Conservation (phyloP, 495 filamentous ascomycete genomes). For the Penicillium cinerascens region DNA sequence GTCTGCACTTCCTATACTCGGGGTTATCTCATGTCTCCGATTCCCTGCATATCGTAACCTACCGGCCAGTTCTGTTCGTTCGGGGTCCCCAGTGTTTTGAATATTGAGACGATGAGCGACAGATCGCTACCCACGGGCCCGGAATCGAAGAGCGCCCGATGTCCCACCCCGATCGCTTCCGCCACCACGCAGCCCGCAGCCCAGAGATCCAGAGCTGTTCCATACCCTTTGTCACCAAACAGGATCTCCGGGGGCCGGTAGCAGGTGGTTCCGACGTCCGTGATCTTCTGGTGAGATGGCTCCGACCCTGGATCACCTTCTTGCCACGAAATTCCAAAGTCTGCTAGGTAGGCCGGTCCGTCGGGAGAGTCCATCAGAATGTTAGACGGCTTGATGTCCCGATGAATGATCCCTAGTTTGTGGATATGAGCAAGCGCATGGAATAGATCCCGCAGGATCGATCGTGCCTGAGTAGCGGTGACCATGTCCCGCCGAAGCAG, state of each 20-base stretch:
- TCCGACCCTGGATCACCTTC: constrained; percentile 59
- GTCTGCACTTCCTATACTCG: constrained; percentile 45
- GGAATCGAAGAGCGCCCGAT: constrained; percentile 70
- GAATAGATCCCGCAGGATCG: constrained; percentile 65
- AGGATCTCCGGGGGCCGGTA: constrained; percentile 90
- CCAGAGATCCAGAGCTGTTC: constrained; percentile 77
- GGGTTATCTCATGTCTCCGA: not conserved
- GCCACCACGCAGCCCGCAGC: constrained; percentile 81
- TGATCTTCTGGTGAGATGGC: constrained; percentile 65
- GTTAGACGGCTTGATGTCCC: constrained; percentile 92
- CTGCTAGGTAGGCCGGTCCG: constrained; percentile 74
- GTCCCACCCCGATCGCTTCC: constrained; percentile 47
- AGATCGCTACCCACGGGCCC: constrained; percentile 90
- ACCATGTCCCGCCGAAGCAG: constrained; percentile 53
- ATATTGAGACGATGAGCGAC: constrained; percentile 84
- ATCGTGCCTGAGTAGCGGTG: constrained; percentile 39
- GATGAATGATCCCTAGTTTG: constrained; percentile 72
- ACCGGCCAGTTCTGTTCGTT: constrained; percentile 74
- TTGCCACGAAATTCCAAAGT: constrained; percentile 91
- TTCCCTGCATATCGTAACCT: constrained; percentile 16
- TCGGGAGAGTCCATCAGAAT: constrained; percentile 65
- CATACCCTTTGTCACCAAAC: constrained; percentile 77
- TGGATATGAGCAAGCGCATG: constrained; percentile 70
- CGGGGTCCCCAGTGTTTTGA: constrained; percentile 83
- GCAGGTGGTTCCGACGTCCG: constrained; percentile 87